Evolutionary conservation across 83 land plant genomes (phyloP).

Genomic region (Thuja plicata): DNA sequence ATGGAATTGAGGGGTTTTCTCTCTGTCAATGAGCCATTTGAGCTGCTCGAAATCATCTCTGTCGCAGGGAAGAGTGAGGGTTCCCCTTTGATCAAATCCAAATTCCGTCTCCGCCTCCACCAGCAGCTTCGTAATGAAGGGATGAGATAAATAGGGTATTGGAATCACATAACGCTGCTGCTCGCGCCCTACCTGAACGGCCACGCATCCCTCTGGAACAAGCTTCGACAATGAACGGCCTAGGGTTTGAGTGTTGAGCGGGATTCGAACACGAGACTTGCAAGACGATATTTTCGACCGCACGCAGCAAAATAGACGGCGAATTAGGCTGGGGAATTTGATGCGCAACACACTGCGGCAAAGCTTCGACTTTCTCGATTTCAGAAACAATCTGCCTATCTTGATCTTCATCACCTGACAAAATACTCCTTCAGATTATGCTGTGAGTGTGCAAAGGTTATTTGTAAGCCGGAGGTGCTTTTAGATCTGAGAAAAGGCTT

Average conservation of each 20-base stretch:
- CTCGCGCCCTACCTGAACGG: not conserved
- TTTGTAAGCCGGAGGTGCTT: no score
- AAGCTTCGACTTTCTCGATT: no score
- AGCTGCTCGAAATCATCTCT: not conserved
- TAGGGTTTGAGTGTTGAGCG: not conserved
- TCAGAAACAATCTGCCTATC: no score
- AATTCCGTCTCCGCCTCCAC: not conserved
- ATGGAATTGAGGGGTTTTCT: not conserved
- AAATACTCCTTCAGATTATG: no score
- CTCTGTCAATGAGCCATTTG: not conserved
- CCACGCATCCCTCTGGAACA: not conserved
- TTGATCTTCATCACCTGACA: no score
- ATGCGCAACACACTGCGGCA: no score
- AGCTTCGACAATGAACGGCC: not conserved
- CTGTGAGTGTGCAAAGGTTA: no score
- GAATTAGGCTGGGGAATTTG: no score
- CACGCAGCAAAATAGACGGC: no score
- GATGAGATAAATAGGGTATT: not conserved
- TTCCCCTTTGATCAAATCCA: not conserved
- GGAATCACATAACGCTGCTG: slow-evolving; percentile 1
- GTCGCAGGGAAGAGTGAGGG: not conserved
- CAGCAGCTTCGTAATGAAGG: not conserved
- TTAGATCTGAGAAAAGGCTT: no score
- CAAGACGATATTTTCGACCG: not conserved
- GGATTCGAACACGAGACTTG: not conserved